These are phyloP conservation scores for Pseudocercospora macadamiae DNA, from an alignment of 2,329 filamentous ascomycete species.

Conservation along the genomic window DNA sequence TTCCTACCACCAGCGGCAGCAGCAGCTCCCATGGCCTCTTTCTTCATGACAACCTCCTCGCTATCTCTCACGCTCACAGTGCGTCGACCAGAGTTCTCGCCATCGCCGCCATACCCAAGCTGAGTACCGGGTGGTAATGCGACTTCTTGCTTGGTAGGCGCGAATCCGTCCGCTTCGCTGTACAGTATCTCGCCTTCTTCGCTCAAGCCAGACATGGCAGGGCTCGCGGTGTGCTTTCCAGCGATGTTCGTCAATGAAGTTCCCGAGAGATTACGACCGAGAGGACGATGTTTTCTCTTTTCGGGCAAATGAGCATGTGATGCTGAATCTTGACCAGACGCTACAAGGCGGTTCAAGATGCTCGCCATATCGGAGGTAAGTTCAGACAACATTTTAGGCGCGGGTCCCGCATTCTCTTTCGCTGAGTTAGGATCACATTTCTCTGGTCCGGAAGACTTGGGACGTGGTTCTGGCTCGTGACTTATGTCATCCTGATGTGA, in stretches of 20 bases:
- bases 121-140: conserved; percentile 37
- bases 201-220: conserved; percentile 9
- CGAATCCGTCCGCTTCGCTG: conserved; percentile 28
- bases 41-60: conserved; percentile 10
- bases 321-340: conserved; percentile 16
- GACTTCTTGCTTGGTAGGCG: conserved; percentile 15
- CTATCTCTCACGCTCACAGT: conserved; percentile 38
- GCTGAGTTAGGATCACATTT: conserved; percentile 3
- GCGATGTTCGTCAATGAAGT: conserved; percentile 21
- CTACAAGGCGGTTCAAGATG: conserved; percentile 25
- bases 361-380: conserved; percentile 30
- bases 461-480: conserved; percentile 6
- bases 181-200: conserved; percentile 14
- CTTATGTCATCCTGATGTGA: conserved; percentile 8
- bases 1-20: conserved; percentile 12
- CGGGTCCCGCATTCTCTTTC: conserved; percentile 12
- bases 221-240: conserved; percentile 11
- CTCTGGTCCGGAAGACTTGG: conserved; percentile 7
- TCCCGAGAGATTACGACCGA: conserved; percentile 36
- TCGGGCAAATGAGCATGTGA: conserved; percentile 12
- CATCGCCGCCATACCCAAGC: conserved; percentile 35
- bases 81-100: conserved; percentile 28
- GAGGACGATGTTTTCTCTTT: conserved; percentile 34
- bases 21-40: conserved; percentile 8
- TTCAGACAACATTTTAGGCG: conserved; percentile 18